Evolutionary conservation across 129 eudicot species (phyloP).

Genomic region (carrot (Daucus carota)): DNA sequence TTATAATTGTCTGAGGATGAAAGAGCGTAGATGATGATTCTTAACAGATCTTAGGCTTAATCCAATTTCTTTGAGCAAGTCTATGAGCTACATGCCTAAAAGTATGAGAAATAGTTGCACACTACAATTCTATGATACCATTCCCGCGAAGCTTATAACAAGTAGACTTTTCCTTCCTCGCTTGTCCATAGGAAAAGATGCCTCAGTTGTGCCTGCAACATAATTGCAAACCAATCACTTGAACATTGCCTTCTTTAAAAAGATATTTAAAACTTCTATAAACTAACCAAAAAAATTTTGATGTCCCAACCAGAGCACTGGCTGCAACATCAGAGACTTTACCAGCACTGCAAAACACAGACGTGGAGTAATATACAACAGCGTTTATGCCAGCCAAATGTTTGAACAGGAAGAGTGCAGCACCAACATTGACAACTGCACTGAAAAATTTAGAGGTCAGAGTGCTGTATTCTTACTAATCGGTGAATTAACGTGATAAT

Average conservation of each 20-base stretch:
- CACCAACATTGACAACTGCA: slow-evolving; percentile 94
- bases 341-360: slow-evolving; percentile 90
- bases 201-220: slow-evolving; percentile 64
- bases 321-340: slow-evolving; percentile 90
- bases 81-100: slow-evolving; percentile 4
- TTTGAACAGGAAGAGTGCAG: slow-evolving; percentile 78
- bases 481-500: background rate
- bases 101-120: background rate
- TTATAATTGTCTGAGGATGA: too few species aligned
- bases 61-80: background rate
- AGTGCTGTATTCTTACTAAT: background rate
- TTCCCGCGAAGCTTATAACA: slow-evolving; percentile 82
- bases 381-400: slow-evolving; percentile 97
- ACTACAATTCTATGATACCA: slow-evolving; percentile 67
- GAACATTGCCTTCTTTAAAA: background rate
- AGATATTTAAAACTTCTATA: background rate
- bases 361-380: slow-evolving; percentile 85
- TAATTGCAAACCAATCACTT: background rate
- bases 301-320: slow-evolving; percentile 91
- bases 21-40: too few species aligned
- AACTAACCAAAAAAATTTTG: slow-evolving; percentile 63
- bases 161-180: slow-evolving; percentile 93
- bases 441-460: slow-evolving; percentile 1
- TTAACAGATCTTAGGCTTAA: background rate
- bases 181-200: slow-evolving; percentile 85